Base-by-base conservation (phyloP, 805 yeast genomes). In the Vanderwaltozyma verrucispora region DNA sequence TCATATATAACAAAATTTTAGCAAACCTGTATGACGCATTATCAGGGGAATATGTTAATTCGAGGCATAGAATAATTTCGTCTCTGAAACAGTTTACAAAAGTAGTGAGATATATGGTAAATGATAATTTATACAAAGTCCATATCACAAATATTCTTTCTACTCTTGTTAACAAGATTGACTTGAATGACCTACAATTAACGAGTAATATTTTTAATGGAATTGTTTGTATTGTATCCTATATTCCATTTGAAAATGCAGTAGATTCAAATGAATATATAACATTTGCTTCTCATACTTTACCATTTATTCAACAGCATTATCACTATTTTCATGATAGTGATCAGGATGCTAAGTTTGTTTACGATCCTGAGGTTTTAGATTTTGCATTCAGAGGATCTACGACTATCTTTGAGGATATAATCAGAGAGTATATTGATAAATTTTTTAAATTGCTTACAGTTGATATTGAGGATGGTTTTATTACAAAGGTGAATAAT, bases 181-280 rank as follows among this genome's bases (percentile, higher is more conserved):
- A 92, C 54, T 74, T 88, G 1, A 92, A 88, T 54, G 98, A 92
- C 57, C 68, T 86, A 34, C 68, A 67, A 12, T 74, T 88, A 52
- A 79, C 95, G 0, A 67, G 77, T 13, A 70, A 75, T 36, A 72
- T 94, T 0, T 60, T 88, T 29, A 72, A 77, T 40, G 69, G 82
- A 15, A 70, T 92, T 38, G 80, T 84, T 10, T 67, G 84, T 0
- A 72, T 80, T 18, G 78, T 86, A 1, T 66, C 80, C 6, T 80
- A 77, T 39, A 72, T 82, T 2, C 96, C 96, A 1, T 67, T 87
- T 43, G 63, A 65, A 21, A 85, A 81, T 48, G 50, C 83, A 10
- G 69, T 59, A 1, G 33, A 42, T 0, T 53, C 46, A 5, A 67
- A 66, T 10, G 75, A 68, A 39, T 53, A 53, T 61, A 14, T 63